Conservation (phyloP, 2,329 filamentous ascomycete genomes). For the Penicillium sp. region DNA sequence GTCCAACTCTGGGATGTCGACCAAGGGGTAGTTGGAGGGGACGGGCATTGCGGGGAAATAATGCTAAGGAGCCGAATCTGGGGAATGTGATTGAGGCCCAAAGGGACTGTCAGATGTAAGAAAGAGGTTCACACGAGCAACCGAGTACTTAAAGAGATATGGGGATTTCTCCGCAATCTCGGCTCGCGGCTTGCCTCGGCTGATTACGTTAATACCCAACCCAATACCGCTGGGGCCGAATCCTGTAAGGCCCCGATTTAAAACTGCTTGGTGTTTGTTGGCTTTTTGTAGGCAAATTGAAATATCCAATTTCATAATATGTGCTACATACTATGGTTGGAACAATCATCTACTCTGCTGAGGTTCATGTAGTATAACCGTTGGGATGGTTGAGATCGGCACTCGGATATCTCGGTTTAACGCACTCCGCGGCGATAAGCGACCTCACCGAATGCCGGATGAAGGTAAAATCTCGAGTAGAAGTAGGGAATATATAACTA, state of each 20-base stretch:
- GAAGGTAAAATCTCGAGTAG: neutral
- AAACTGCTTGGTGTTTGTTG: neutral
- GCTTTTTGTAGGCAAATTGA: too few relatives aligned
- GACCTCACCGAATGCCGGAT: neutral
- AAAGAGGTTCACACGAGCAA: neutral
- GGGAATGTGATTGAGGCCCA: constrained; percentile 4
- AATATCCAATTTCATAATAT: neutral
- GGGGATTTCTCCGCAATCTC: constrained; percentile 18
- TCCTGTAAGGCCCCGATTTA: too few relatives aligned
- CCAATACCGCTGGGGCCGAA: constrained; percentile 2
- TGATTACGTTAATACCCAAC: constrained; percentile 7
- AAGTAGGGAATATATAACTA: neutral
- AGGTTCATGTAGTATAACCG: neutral
- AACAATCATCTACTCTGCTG: neutral
- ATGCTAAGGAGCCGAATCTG: constrained; percentile 15
- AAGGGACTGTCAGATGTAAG: neutral
- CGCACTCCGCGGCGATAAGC: neutral
- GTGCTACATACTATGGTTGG: neutral
- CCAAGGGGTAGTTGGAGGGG: constrained; percentile 61
- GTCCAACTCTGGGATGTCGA: constrained; percentile 73
- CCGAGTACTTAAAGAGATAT: neutral
- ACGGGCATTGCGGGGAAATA: constrained; percentile 58
- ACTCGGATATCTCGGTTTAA: constrained; percentile 2
- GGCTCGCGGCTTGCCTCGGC: constrained; percentile 24
- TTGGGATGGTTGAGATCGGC: neutral